Evolutionary conservation across 140 eudicot genomes (phyloP).

Genomic region (Bidens hawaiensis): DNA sequence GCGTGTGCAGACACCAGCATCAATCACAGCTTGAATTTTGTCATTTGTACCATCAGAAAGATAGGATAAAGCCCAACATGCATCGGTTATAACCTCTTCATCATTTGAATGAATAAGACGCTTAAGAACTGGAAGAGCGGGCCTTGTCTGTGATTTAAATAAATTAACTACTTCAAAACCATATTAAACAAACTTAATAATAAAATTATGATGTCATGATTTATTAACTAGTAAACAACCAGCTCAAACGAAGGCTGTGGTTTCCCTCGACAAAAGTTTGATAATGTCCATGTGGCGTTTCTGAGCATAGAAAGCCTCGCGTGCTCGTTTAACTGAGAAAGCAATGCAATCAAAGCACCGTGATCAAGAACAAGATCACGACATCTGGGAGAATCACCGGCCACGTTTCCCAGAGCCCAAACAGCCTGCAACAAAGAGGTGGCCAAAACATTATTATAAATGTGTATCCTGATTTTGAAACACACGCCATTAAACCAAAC

Average conservation of each 20-base stretch:
- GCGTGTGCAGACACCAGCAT: slow-evolving; percentile 70
- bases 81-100: slow-evolving; percentile 81
- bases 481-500: not conserved
- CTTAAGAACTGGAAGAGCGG: slow-evolving; percentile 77
- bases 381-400: slow-evolving; percentile 80
- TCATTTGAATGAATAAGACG: slow-evolving; percentile 69
- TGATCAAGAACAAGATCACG: slow-evolving; percentile 73
- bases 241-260: slow-evolving; percentile 85
- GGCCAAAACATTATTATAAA: not conserved
- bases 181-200: too few species aligned
- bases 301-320: slow-evolving; percentile 80
- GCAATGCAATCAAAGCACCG: slow-evolving; percentile 73
- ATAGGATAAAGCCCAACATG: slow-evolving; percentile 92
- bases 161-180: not conserved
- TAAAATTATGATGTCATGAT: too few species aligned
- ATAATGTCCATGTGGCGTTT: slow-evolving; percentile 89
- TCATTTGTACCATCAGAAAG: slow-evolving; percentile 85
- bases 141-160: slow-evolving; percentile 45
- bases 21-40: slow-evolving; percentile 84
- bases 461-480: not conserved
- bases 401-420: slow-evolving; percentile 79
- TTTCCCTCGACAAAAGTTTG: slow-evolving; percentile 79
- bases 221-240: slow-evolving; percentile 26
- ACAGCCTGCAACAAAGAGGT: slow-evolving; percentile 45
- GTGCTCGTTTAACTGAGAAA: slow-evolving; percentile 61